Evolutionary conservation across 2,329 filamentous ascomycete genomes (phyloP), one percentile per base, ranked within the genome.

Genomic region (Didymosphaeria variabile): DNA sequence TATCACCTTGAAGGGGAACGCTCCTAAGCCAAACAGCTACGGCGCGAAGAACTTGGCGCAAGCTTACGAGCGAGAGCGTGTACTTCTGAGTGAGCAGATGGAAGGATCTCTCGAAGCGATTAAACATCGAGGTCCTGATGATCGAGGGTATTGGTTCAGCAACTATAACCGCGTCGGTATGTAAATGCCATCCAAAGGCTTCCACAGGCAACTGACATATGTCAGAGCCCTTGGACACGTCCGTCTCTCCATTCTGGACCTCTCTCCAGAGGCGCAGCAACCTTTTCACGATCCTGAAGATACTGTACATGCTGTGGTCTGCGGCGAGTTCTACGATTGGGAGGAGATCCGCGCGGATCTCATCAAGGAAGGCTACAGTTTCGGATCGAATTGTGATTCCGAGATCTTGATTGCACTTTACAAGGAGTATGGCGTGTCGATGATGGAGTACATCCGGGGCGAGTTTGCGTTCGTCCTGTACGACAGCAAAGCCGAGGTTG

Each of bases 261-360:
- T 74, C 2, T 63, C 59, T 31, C 64, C 67, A 7, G 61, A 66
- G 44, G 70, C 61, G 12, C 58, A 64, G n/a, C 72, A 73, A 23
- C 70, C 71, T n/a, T 68, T 74, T 38, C 70, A 72, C 51, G 64
- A 67, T 51, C 29, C 34, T 2, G 59, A 65, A 12, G 26, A 23
- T 5, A 44, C 47, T 6, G 58, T 88, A 19, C 85, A 87, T 68
- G 85, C 84, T 1, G 81, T 88, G n/a, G 83, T 88, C 26, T 87
- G 86, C 60, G 86, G 86, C 31, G 86, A 88, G 69, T 78, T 88
- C n/a, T 88, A 88, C 69, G 83, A 85, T 66, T 78, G 82, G 59
- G 82, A 86, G 52, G 66, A 72, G 12, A 77, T 85, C 13, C 79
- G 83, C 7, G 67, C 78, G 12, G 58, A 67, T n/a, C 60, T 77